Evolutionary conservation across 495 filamentous ascomycete species (phyloP), one percentile per base, ranked within the genome.

Genomic region (Neurospora tetrasperma): DNA sequence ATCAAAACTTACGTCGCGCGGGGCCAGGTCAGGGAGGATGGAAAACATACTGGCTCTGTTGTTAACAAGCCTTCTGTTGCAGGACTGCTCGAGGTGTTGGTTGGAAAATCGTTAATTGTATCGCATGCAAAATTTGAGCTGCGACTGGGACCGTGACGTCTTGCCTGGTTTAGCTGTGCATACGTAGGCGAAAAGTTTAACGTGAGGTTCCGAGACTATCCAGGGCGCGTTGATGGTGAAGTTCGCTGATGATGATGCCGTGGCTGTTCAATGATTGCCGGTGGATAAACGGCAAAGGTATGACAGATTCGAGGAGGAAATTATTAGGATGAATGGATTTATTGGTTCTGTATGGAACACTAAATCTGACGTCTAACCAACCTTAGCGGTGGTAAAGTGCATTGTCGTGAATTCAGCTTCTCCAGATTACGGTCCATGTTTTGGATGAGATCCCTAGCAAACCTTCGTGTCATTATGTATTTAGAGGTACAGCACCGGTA

Each of bases 21-120:
- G 91, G 44, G 87, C 85, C 73, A 94, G 85, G 74, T 89, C 87
- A 11, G 92, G 91, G n/a, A 94, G 87, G 42, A 91, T 86, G 43
- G 89, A 85, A 77, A 92, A 87, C 87, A 88, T 91, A 70, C 73
- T 82, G 69, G 74, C 73, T 73, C 69, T 76, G 71, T 71, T 35
- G 27, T 35, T 18, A 14, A 35, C 14, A 12, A 66, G 54, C 9
- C 14, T 35, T 66, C 12, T 6, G 54, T 66, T 66, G 27, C 54
- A 66, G 54, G 23, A 66, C 27, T 14, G 54, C 27, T 66, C 14
- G 1, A 14, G 27, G 16, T 66, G 12, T 66, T 66, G 23, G 54
- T 31, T 18, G 3, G 6, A 35, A 35, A 27, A 31, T 35, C 14
- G 12, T 66, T 4, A 35, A 6, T 18, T 18, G 8, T 12, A 62